Evolutionary conservation across 2,329 filamentous ascomycete species (phyloP).

Genomic region (Diaporthe sp.): DNA sequence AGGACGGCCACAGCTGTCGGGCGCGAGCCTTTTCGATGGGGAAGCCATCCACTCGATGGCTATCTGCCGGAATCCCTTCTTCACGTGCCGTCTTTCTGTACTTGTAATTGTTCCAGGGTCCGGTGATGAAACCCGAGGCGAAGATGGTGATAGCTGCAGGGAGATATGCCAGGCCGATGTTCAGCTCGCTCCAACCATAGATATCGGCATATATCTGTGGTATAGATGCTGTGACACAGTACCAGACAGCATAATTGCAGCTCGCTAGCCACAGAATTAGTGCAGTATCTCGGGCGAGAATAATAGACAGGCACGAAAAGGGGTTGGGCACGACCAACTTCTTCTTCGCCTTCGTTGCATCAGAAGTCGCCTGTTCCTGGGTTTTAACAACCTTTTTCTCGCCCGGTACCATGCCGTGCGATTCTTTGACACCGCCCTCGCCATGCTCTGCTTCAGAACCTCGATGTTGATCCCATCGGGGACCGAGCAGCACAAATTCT

Average conservation of each 20-base stretch:
- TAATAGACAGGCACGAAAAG: neutral
- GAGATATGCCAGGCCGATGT: neutral
- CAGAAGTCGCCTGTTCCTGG: neutral
- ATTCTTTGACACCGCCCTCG: neutral
- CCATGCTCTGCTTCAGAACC: neutral
- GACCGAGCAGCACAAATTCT: neutral
- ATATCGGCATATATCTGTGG: conserved; percentile 1
- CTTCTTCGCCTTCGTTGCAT: neutral
- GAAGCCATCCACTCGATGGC: neutral
- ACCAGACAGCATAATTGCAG: conserved; percentile 12
- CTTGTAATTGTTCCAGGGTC: neutral
- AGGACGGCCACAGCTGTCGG: neutral
- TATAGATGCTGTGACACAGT: neutral
- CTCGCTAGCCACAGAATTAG: neutral
- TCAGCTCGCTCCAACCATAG: neutral
- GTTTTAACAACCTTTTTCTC: neutral
- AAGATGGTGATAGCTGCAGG: neutral
- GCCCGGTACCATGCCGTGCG: neutral
- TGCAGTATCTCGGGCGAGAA: neutral
- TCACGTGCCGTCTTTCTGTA: neutral
- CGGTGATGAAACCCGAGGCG: neutral
- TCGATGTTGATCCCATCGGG: neutral
- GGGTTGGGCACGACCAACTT: neutral
- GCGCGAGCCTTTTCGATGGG: neutral
- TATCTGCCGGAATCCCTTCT: neutral